These are phyloP conservation scores for Carex pumila DNA, from an alignment of 176 grass and related monocot species.

Conservation along the genomic window DNA sequence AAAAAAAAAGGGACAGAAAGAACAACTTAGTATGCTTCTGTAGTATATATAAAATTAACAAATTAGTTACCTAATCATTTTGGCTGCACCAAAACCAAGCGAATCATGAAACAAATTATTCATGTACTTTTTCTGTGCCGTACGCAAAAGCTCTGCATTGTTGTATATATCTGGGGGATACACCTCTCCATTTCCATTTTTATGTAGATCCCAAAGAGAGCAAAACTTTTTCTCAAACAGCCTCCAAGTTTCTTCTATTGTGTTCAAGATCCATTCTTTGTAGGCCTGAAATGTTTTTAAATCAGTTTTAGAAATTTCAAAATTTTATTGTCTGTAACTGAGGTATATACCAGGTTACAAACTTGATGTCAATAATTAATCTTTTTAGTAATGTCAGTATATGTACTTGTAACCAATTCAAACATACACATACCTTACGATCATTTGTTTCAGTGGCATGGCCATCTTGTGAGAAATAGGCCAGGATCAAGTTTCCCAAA, in stretches of 20 bases:
- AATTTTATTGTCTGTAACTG: background rate
- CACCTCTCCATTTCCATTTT: slow-evolving; percentile 69
- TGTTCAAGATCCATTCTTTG: slow-evolving; percentile 78
- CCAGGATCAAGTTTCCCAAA: slow-evolving; percentile 82
- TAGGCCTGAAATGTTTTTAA: slow-evolving; percentile 30
- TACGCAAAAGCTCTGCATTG: slow-evolving; percentile 33
- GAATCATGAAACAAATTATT: slow-evolving; percentile 68
- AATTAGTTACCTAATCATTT: slow-evolving; percentile 81
- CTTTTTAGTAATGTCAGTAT: background rate
- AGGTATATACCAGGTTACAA: background rate
- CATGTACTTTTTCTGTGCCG: slow-evolving; percentile 82
- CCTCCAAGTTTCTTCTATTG: slow-evolving; percentile 55
- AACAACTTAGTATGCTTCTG: background rate
- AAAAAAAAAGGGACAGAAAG: background rate
- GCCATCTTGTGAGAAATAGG: slow-evolving; percentile 90
- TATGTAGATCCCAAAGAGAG: slow-evolving; percentile 70
- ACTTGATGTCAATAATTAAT: background rate
- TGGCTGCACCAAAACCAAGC: slow-evolving; percentile 92
- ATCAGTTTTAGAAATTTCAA: background rate
- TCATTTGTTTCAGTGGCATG: slow-evolving; percentile 66
- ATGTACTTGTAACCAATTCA: background rate
- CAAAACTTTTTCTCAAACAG: slow-evolving; percentile 70
- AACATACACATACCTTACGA: slow-evolving; percentile 46
- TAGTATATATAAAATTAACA: background rate
- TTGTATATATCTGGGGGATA: slow-evolving; percentile 71